Evolutionary conservation across 768 basidiomycete genomes (phyloP).

Genomic region (Russula earlei): DNA sequence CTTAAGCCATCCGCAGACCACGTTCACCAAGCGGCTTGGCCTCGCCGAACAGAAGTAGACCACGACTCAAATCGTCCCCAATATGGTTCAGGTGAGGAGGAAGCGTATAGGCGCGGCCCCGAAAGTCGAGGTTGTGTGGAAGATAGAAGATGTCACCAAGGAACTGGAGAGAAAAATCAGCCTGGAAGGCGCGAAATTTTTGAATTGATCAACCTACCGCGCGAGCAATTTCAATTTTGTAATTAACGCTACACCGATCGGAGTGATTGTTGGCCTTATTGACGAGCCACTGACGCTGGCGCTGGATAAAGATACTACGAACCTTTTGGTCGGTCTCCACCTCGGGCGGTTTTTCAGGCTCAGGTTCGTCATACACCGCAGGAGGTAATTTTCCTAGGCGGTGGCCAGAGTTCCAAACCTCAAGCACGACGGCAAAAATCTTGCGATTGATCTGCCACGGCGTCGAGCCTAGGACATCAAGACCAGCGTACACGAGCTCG

Average conservation of each 20-base stretch:
- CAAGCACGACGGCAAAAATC: slow-evolving; percentile 40
- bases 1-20: slow-evolving; percentile 89
- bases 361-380: slow-evolving; percentile 49
- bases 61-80: slow-evolving; percentile 87
- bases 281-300: slow-evolving; percentile 46
- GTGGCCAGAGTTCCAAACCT: slow-evolving; percentile 82
- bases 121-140: slow-evolving; percentile 96
- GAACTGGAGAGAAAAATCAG: slow-evolving; percentile 42
- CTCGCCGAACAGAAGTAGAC: slow-evolving; percentile 76
- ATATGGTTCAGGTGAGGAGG: slow-evolving; percentile 94
- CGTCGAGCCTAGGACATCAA: slow-evolving; percentile 84
- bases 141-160: slow-evolving; percentile 81
- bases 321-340: slow-evolving; percentile 44
- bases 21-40: slow-evolving; percentile 69
- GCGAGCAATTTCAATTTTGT: slow-evolving; percentile 92
- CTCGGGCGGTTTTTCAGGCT: slow-evolving; percentile 47
- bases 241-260: slow-evolving; percentile 87
- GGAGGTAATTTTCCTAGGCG: slow-evolving; percentile 81
- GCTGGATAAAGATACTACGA: slow-evolving; percentile 44
- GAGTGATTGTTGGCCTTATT: slow-evolving; percentile 77
- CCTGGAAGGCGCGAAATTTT: not conserved
- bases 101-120: slow-evolving; percentile 93
- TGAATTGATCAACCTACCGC: slow-evolving; percentile 48
- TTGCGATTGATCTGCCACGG: slow-evolving; percentile 83
- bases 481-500: slow-evolving; percentile 77